Percentiles rank a stretch among this genome's conserved stretches.
These are phyloP conservation scores for Candida chilensis DNA, from an alignment of 805 yeast species.

Conservation along the genomic window DNA sequence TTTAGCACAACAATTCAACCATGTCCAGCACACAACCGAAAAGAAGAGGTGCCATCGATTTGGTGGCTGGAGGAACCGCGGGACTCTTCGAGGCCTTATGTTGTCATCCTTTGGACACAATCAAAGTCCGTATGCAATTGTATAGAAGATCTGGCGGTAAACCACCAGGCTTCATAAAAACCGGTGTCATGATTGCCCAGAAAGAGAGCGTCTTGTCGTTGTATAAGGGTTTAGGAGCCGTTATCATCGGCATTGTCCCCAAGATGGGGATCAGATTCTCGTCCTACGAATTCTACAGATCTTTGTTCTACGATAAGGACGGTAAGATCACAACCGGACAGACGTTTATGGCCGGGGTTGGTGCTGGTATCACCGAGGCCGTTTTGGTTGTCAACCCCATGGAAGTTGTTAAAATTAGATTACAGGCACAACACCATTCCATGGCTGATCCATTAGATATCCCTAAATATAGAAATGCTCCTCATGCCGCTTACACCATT, in stretches of 20 bases:
- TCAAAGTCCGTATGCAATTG: slow-evolving; percentile 95
- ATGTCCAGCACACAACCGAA: slow-evolving; percentile 11
- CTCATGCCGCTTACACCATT: slow-evolving; percentile 80
- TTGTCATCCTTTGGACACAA: slow-evolving; percentile 97
- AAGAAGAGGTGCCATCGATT: slow-evolving; percentile 44
- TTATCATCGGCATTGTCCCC: slow-evolving; percentile 93
- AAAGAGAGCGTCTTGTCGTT: slow-evolving; percentile 81
- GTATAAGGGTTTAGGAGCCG: slow-evolving; percentile 96
- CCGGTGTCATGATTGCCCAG: slow-evolving; percentile 70
- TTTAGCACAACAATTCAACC: too few species aligned
- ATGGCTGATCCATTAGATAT: slow-evolving; percentile 73
- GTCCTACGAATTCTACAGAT: slow-evolving; percentile 83
- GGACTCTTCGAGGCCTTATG: slow-evolving; percentile 96
- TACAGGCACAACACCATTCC: slow-evolving; percentile 92
- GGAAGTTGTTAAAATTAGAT: slow-evolving; percentile 94
- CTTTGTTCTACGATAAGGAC: slow-evolving; percentile 50
- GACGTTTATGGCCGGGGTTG: slow-evolving; percentile 88
- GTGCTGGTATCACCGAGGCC: slow-evolving; percentile 97
- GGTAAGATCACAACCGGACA: slow-evolving; percentile 63
- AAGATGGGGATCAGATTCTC: slow-evolving; percentile 97
- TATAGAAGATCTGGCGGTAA: slow-evolving; percentile 63
- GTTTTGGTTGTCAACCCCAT: slow-evolving; percentile 92
- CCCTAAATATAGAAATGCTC: slow-evolving; percentile 88
- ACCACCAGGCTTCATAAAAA: slow-evolving; percentile 78
- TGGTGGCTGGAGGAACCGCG: slow-evolving; percentile 93